These are phyloP conservation scores for Clarireedia monteithiana DNA, from an alignment of 2,329 filamentous ascomycete species.

Conservation along the genomic window DNA sequence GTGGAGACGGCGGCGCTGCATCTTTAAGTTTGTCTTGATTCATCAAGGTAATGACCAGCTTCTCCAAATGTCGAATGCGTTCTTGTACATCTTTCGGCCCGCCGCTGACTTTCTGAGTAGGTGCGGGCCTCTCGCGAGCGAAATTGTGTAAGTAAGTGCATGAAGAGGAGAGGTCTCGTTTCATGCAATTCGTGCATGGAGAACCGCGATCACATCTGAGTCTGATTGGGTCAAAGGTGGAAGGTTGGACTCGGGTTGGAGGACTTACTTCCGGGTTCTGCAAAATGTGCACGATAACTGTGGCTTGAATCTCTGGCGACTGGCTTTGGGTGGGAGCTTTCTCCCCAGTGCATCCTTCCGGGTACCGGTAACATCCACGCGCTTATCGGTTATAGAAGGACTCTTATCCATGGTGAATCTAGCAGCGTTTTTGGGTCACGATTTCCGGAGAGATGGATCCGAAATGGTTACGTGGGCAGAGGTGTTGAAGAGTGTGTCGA, in stretches of 20 bases:
- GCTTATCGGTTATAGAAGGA: too few relatives aligned
- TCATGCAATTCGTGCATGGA: conserved; percentile 46
- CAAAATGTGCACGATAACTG: conserved; percentile 25
- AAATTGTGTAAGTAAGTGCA: conserved; percentile 43
- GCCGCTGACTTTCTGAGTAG: conserved; percentile 10
- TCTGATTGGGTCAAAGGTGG: conserved; percentile 10
- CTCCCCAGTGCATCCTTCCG: not conserved
- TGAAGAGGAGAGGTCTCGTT: conserved; percentile 38
- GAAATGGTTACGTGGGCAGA: too few relatives aligned
- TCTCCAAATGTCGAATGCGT: conserved; percentile 45
- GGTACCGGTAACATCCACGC: too few relatives aligned
- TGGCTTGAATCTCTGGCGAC: conserved; percentile 20
- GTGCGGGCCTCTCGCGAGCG: conserved; percentile 22
- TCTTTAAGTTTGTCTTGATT: conserved; percentile 8
- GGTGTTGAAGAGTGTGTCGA: too few relatives aligned
- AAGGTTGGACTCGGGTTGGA: not conserved
- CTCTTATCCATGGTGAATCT: too few relatives aligned
- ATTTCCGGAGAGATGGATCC: too few relatives aligned
- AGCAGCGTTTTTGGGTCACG: too few relatives aligned
- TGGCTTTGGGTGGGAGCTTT: not conserved
- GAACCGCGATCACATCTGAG: conserved; percentile 44
- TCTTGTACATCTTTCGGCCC: conserved; percentile 41
- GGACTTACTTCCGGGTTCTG: conserved; percentile 21
- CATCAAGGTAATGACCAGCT: conserved; percentile 48
- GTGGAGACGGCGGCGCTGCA: not conserved